These are phyloP conservation scores for Tulasnella calospora DNA, from an alignment of 768 basidiomycete species.

Conservation along the genomic window DNA sequence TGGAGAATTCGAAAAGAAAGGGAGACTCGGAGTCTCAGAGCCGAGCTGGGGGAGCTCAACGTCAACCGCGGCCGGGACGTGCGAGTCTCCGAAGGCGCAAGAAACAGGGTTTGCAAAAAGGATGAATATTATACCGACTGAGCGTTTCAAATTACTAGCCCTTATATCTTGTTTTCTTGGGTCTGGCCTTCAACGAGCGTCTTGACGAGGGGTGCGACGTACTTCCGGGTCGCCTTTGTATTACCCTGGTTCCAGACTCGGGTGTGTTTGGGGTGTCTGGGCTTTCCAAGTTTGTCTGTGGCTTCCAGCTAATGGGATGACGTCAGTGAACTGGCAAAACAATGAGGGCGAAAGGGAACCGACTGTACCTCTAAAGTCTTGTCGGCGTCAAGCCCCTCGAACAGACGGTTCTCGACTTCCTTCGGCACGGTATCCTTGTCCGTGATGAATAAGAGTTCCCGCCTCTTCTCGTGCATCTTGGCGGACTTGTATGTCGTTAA, in stretches of 20 bases:
- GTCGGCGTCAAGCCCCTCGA: slow-evolving; percentile 28
- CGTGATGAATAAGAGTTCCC: slow-evolving; percentile 28
- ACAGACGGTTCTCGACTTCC: slow-evolving; percentile 26
- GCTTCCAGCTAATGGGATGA: background rate
- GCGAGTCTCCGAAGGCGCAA: background rate
- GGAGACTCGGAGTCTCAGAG: background rate
- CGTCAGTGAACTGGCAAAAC: background rate
- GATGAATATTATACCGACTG: background rate
- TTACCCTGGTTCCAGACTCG: slow-evolving; percentile 65
- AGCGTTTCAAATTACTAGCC: background rate
- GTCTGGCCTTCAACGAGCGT: slow-evolving; percentile 47
- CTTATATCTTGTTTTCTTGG: background rate
- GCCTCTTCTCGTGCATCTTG: slow-evolving; percentile 35
- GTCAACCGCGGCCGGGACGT: background rate
- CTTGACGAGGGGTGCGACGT: slow-evolving; percentile 61
- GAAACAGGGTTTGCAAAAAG: background rate
- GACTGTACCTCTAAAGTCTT: slow-evolving; percentile 29
- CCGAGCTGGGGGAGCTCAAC: background rate
- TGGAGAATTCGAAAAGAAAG: background rate
- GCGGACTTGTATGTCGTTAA: slow-evolving; percentile 61
- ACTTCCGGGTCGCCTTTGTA: slow-evolving; percentile 57
- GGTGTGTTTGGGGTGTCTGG: slow-evolving; percentile 37
- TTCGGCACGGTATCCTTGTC: slow-evolving; percentile 26
- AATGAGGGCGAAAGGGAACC: background rate
- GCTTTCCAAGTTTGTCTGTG: slow-evolving; percentile 14